Evolutionary conservation across 2,329 filamentous ascomycete genomes (phyloP).

Genomic region (Graphiopsis chlorocephala): DNA sequence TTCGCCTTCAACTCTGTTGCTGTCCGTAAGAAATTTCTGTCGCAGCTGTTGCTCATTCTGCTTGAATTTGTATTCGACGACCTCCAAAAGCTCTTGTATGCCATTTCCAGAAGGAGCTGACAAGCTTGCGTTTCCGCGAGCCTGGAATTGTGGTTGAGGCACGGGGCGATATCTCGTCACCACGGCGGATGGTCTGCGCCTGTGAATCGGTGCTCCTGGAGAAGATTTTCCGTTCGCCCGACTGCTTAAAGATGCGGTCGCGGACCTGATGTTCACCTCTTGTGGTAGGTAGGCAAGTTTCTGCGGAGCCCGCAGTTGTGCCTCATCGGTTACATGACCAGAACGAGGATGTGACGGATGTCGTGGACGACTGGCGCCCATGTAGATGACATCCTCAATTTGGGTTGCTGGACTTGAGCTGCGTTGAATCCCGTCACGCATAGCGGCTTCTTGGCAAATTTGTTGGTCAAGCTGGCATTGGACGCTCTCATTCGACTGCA

Average conservation of each 20-base stretch:
- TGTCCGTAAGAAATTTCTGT: not conserved
- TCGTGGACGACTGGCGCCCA: not conserved
- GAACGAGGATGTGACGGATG: not conserved
- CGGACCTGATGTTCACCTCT: not conserved
- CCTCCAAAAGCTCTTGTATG: slow-evolving; percentile 10
- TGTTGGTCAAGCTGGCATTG: not conserved
- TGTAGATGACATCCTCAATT: not conserved
- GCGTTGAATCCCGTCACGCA: not conserved
- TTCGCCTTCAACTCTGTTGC: not conserved
- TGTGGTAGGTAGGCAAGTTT: not conserved
- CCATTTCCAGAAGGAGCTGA: not conserved
- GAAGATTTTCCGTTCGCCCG: not conserved
- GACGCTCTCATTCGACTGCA: not conserved
- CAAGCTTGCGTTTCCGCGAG: not conserved
- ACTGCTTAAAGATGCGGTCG: not conserved
- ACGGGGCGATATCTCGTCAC: not conserved
- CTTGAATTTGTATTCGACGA: slow-evolving; percentile 14
- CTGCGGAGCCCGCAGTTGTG: not conserved
- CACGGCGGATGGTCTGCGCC: not conserved
- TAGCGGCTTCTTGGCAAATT: not conserved
- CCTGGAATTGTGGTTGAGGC: not conserved
- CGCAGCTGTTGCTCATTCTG: slow-evolving; percentile 4
- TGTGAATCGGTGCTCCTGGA: not conserved
- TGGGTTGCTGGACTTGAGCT: not conserved
- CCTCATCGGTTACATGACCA: not conserved